Evolutionary conservation across 305 asterid species (phyloP).

Genomic region (Nicotiana rustica): DNA sequence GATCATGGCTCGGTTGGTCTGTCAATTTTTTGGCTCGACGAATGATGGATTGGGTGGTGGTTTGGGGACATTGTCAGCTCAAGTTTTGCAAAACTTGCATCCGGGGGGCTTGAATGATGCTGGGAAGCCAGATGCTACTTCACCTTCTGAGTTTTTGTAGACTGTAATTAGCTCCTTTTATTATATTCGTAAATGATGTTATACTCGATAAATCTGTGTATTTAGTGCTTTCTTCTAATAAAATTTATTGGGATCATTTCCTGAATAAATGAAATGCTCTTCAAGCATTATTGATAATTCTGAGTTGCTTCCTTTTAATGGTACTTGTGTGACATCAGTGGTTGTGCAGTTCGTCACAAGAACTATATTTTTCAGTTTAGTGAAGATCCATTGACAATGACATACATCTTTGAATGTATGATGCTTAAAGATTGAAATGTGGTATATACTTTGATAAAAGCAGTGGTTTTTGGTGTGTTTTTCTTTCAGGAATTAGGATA

Average conservation of each 20-base stretch:
- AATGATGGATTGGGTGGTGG: constrained; percentile 72
- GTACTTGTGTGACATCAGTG: background rate
- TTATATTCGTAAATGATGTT: constrained; percentile 30
- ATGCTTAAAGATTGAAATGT: constrained; percentile 3
- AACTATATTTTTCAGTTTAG: background rate
- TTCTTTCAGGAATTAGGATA: background rate
- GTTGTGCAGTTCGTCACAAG: background rate
- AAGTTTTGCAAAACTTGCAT: constrained; percentile 82
- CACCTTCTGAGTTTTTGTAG: constrained; percentile 87
- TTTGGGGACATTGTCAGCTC: constrained; percentile 70
- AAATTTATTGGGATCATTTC: constrained; percentile 32
- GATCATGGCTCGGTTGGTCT: constrained; percentile 65
- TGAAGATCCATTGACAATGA: background rate
- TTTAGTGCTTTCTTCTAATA: constrained; percentile 36
- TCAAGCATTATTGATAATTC: background rate
- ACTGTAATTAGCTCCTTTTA: constrained; percentile 37
- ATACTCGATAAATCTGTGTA: constrained; percentile 28
- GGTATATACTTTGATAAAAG: background rate
- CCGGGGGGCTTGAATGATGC: constrained; percentile 68
- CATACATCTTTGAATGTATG: background rate
- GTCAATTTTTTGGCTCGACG: constrained; percentile 78
- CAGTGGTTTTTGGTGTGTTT: background rate
- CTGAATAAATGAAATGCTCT: constrained; percentile 2
- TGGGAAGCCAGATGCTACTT: constrained; percentile 71
- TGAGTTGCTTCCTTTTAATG: background rate